A percentile compares a stretch with the other conserved stretches of the same genome.
phyloP scores from a whole-genome alignment of 345 rosid genomes.

The Brassica incana region DNA sequence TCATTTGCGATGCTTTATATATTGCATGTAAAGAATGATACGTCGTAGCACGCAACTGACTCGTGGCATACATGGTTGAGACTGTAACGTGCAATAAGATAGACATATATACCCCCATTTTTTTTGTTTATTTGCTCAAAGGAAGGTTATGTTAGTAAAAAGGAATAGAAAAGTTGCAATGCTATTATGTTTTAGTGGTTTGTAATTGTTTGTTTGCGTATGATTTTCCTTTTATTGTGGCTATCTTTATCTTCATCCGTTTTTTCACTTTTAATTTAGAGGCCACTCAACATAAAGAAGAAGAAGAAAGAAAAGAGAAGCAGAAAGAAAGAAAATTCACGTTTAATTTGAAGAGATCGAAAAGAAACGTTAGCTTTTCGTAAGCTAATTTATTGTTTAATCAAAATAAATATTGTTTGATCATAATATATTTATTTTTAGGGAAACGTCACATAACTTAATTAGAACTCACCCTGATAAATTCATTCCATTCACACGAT shows the following conservation, averaged over 20 bases:
- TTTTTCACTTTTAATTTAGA: constrained; percentile 7
- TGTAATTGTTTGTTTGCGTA: constrained; percentile 12
- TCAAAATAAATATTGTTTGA: neutral
- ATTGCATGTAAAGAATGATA: constrained; percentile 31
- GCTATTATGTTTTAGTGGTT: constrained; percentile 8
- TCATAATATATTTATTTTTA: neutral
- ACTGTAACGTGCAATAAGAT: constrained; percentile 26
- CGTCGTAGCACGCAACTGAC: neutral
- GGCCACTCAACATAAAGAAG: constrained; percentile 23
- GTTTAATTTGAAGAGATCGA: constrained; percentile 3
- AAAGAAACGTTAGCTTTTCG: neutral
- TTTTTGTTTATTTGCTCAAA: neutral
- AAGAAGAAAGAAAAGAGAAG: neutral
- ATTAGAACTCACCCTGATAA: neutral
- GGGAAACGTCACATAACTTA: neutral
- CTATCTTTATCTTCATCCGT: constrained; percentile 14
- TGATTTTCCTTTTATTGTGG: constrained; percentile 22
- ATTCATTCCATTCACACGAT: neutral
- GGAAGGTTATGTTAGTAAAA: neutral
- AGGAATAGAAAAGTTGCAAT: neutral
- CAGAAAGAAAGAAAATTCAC: neutral
- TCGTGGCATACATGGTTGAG: constrained; percentile 20
- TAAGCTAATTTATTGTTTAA: neutral
- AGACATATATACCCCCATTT: neutral
- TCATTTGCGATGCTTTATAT: constrained; percentile 16